phyloP scores from a whole-genome alignment of 169 alveolate genomes.

The Eimeria zaria region DNA sequence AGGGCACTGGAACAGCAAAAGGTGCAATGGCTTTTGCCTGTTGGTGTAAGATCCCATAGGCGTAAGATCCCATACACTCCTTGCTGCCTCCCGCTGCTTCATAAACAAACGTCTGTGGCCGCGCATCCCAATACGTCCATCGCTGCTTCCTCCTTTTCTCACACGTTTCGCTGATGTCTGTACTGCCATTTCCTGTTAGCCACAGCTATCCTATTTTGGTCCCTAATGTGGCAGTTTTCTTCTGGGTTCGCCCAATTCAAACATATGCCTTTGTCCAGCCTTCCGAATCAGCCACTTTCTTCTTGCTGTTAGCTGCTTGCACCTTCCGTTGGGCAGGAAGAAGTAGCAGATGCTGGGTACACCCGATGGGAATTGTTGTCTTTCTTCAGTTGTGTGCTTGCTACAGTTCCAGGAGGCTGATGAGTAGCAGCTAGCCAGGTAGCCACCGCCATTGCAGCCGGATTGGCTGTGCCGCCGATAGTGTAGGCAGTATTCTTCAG shows the following conservation, averaged over 20 bases:
- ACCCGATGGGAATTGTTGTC: not conserved
- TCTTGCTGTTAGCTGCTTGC: not conserved
- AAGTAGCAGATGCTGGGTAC: not conserved
- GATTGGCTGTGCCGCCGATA: not conserved
- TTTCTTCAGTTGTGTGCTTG: not conserved
- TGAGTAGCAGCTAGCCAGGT: not conserved
- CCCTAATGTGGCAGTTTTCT: not conserved
- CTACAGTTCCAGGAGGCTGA: not conserved
- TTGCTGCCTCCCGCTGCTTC: not conserved
- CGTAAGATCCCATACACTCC: not conserved
- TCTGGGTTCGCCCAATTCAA: too few relatives aligned
- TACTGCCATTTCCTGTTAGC: not conserved
- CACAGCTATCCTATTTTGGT: not conserved
- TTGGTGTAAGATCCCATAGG: too few relatives aligned
- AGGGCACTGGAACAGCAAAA: too few relatives aligned
- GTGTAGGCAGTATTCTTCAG: not conserved
- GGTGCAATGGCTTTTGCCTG: not conserved
- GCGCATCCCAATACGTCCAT: not conserved
- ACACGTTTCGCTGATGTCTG: too few relatives aligned
- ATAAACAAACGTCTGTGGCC: not conserved
- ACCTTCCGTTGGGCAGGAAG: not conserved
- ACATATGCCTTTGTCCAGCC: not conserved
- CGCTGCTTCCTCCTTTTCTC: not conserved
- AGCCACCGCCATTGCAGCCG: not conserved
- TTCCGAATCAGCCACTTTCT: not conserved